Conservation (phyloP, 192 early-diverging fungal genomes). For the Umbelopsis ramanniana region DNA sequence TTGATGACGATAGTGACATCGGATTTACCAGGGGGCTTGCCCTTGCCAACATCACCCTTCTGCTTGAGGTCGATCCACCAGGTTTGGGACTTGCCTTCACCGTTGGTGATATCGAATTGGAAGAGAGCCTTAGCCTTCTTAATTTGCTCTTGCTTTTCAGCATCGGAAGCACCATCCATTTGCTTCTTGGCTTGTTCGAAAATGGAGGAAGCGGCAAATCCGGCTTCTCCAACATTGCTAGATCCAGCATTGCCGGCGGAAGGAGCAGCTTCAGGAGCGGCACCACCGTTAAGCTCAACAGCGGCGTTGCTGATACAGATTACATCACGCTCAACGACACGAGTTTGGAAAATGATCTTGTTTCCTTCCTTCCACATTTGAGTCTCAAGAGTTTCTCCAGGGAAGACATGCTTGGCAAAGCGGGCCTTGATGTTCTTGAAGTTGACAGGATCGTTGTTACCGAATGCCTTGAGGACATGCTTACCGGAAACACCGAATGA, state of each 20-base stretch:
- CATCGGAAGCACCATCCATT: constrained; percentile 54
- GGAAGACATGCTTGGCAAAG: constrained; percentile 87
- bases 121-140: constrained; percentile 83
- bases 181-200: constrained; percentile 21
- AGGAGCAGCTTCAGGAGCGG: constrained; percentile 4
- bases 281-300: constrained; percentile 66
- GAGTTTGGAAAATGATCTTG: constrained; percentile 93
- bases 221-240: constrained; percentile 4
- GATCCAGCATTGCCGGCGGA: neutral
- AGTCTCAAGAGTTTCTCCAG: constrained; percentile 97
- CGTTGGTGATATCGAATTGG: constrained; percentile 86
- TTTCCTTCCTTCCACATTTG: constrained; percentile 93
- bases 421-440: constrained; percentile 92
- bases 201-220: constrained; percentile 7
- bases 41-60: constrained; percentile 61
- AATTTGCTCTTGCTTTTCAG: constrained; percentile 62
- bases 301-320: constrained; percentile 93
- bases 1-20: constrained; percentile 75
- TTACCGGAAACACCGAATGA: constrained; percentile 91
- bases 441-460: constrained; percentile 65
- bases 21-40: constrained; percentile 62
- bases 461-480: constrained; percentile 82
- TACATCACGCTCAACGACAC: constrained; percentile 90
- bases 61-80: constrained; percentile 91
- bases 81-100: constrained; percentile 64